Conservation (phyloP, 192 early-diverging fungal species). For the Geranomyces variabilis region DNA sequence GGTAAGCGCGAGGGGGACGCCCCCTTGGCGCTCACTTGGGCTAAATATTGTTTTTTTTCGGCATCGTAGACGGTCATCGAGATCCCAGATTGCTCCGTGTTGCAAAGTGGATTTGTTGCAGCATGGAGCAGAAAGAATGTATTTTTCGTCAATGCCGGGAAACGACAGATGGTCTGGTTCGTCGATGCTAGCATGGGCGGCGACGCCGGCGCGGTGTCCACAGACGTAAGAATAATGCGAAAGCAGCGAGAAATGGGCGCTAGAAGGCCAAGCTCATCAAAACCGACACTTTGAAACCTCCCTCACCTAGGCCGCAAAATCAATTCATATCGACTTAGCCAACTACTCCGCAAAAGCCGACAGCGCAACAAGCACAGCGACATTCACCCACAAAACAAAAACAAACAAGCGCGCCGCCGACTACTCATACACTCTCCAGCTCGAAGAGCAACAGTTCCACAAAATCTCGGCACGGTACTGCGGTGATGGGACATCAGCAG, state of each 20-base stretch:
- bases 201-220: neutral
- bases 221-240: neutral
- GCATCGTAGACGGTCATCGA: neutral
- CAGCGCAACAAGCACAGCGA: neutral
- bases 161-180: neutral
- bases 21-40: too few relatives aligned
- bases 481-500: neutral
- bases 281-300: too few relatives aligned
- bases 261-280: too few relatives aligned
- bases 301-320: too few relatives aligned
- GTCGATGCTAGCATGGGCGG: conserved; percentile 1
- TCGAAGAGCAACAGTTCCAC: neutral
- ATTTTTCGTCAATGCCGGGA: neutral
- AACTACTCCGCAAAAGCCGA: neutral
- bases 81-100: neutral
- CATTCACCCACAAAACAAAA: neutral
- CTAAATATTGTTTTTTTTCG: too few relatives aligned
- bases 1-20: neutral
- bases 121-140: neutral
- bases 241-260: neutral
- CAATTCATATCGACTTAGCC: too few relatives aligned
- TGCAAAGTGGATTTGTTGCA: conserved; percentile 3
- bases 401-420: neutral
- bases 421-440: neutral
- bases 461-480: conserved; percentile 2